Evolutionary conservation across 495 filamentous ascomycete genomes (phyloP), one percentile per base, ranked within the genome.

Genomic region (Aspergillus baeticus): DNA sequence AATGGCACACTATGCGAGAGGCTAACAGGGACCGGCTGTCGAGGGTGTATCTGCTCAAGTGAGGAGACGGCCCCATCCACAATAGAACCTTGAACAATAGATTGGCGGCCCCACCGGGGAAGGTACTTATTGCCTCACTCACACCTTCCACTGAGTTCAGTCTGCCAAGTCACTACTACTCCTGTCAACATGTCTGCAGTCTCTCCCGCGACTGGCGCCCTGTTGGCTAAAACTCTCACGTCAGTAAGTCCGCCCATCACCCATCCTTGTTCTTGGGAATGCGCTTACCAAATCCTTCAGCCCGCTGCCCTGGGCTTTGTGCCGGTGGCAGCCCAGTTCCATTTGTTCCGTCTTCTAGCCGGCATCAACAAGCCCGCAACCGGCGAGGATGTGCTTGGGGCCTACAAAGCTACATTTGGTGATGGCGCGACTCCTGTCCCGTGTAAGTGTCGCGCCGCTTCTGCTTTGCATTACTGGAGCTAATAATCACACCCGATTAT

Each of bases 301-400:
- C 11, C 33, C 6, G 35, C 69, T 15, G 62, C 69, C 0, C 46
- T 74, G 23, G 68, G 73, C 0, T 74, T 76, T 44, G 62, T 74
- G 1, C 73, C 73, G 1, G 71, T 74, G 10, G 68, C 72, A 0
- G 54, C 71, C 26, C 64, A 71, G 46, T 73, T 75, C 58, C 41
- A 67, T 38, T 53, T 75, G 7, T 75, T 73, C 35, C 50, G 57
- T 10, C 59, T 61, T 6, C 50, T 73, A 4, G 67, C 66, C 11
- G 34, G 37, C 8, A 60, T 64, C 22, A 62, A 61, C 3, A 45
- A 57, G 18, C 54, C 67, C 5, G 62, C 64, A 3, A 67, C 54
- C 1, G 59, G 62, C 8, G 59, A 68, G 26, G 59, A 73, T 10
- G 60, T 74, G 4, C 61, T 66, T 2, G 57, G 53, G 7, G 55